Evolutionary conservation across 345 rosid genomes (phyloP), one percentile per base, ranked within the genome.

Genomic region (Corymbia maculata): DNA sequence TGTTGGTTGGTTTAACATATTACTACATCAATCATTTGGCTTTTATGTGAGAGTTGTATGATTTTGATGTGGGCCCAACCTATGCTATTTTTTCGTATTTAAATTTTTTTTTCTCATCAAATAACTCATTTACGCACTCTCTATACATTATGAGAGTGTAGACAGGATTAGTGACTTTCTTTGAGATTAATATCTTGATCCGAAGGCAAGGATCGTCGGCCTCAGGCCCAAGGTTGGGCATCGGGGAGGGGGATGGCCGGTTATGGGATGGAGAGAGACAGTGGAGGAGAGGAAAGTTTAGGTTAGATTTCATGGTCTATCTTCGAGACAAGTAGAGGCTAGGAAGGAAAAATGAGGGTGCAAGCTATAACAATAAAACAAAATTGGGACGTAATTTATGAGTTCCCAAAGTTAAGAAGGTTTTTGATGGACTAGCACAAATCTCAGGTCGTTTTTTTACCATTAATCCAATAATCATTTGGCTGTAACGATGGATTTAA

Each of bases 381-480:
- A n/a, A 64, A n/a, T 64, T 2, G 0, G 30, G 15, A 64, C 0
- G 1, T 0, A 0, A 13, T 5, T 64, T 64, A 3, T 4, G n/a
- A 13, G 17, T 64, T 64, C 4, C 9, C 0, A 64, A 64, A n/a
- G 9, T n/a, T 13, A n/a, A 1, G 1, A 70, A 2, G 7, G 6
- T 5, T 36, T 36, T 36, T 9, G 24, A 36, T 70, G 36, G 0
- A 13, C 47, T 6, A 2, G 7, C 17, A 21, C 4, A 70, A 32
- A 2, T 68, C 9, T 17, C 2, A 10, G 5, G 26, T 70, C 13
- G 26, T 36, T 6, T 13, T 70, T 32, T 1, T 11, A 70, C 1
- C 11, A 32, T 1, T 36, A 4, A 70, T 2, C 26, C 22, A 42
- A 70, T 9, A 70, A 32, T 70, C 2, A 70, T 70, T 16, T 19